Percentiles rank a stretch among this genome's conserved stretches.
Conservation (phyloP, 225 moss, liverwort and hornwort species). For the Bryoerythrophyllum caledonicum region DNA sequence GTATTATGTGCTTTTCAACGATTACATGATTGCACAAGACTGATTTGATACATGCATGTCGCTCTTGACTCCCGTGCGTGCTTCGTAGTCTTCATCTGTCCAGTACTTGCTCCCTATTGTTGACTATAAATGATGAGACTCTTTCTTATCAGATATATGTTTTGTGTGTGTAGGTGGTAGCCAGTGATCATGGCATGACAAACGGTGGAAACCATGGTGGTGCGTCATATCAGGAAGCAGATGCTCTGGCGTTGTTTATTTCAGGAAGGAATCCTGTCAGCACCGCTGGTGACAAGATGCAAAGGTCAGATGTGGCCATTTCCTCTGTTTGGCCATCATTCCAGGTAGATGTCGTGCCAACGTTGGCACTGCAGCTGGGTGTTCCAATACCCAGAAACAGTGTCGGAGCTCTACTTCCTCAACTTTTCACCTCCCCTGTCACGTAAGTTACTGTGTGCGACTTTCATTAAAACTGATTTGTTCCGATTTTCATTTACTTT, state of each 20-base stretch:
- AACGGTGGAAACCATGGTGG: conserved; percentile 88
- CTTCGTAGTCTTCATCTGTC: too few species aligned
- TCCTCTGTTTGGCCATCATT: conserved; percentile 42
- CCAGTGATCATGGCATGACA: conserved; percentile 93
- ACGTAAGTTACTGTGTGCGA: conserved; percentile 48
- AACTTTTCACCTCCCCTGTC: conserved; percentile 59
- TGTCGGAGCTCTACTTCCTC: conserved; percentile 68
- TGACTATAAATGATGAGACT: too few species aligned
- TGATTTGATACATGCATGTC: too few species aligned
- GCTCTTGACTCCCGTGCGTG: too few species aligned
- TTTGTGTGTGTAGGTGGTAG: conserved; percentile 69
- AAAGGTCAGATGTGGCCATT: conserved; percentile 16
- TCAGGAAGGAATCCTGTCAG: conserved; percentile 35
- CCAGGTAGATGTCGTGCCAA: conserved; percentile 83
- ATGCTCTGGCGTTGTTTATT: conserved; percentile 76
- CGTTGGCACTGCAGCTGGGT: conserved; percentile 71
- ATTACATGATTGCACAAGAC: too few species aligned
- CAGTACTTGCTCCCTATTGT: too few species aligned
- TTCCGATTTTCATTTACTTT: too few species aligned
- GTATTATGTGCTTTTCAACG: too few species aligned
- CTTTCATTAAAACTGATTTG: too few species aligned
- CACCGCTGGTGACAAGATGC: too few species aligned
- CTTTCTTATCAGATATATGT: too few species aligned
- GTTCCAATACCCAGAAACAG: conserved; percentile 82
- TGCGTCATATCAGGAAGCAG: conserved; percentile 75